Evolutionary conservation across 148 eudicot species (phyloP).

Genomic region (Rhododendron williamsianum): DNA sequence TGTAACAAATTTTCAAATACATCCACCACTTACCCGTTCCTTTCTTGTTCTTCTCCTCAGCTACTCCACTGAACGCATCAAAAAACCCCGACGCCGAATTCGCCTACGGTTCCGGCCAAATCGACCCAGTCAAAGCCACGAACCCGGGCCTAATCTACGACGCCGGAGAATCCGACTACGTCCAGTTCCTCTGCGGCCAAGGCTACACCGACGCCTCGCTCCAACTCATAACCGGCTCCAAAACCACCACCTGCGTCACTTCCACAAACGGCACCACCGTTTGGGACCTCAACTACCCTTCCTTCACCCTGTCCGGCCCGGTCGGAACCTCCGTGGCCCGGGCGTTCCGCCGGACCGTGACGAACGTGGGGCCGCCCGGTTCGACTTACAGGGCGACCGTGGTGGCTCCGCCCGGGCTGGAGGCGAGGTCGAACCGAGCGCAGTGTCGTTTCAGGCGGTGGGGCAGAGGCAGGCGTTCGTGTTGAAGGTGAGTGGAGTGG

Average conservation of each 20-base stretch:
- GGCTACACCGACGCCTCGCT: slow-evolving; percentile 24
- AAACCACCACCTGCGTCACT: slow-evolving; percentile 23
- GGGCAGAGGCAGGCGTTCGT: slow-evolving; percentile 25
- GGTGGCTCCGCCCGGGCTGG: slow-evolving; percentile 15
- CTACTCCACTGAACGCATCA: slow-evolving; percentile 13
- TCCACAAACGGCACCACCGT: slow-evolving; percentile 16
- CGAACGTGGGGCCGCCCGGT: slow-evolving; percentile 37
- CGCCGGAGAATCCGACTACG: slow-evolving; percentile 23
- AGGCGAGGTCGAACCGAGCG: slow-evolving; percentile 14
- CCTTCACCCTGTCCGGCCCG: slow-evolving; percentile 20
- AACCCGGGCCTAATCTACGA: slow-evolving; percentile 44
- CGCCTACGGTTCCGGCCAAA: slow-evolving; percentile 43
- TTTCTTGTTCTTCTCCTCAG: background rate
- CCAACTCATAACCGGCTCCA: slow-evolving; percentile 28
- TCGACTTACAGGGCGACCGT: slow-evolving; percentile 27
- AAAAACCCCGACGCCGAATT: slow-evolving; percentile 23
- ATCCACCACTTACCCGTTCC: no score
- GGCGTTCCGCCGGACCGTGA: slow-evolving; percentile 31
- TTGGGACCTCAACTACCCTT: slow-evolving; percentile 44
- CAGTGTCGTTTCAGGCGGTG: slow-evolving; percentile 18
- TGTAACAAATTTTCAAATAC: no score
- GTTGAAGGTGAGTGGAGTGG: slow-evolving; percentile 15
- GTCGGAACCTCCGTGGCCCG: background rate
- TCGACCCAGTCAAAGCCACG: slow-evolving; percentile 30
- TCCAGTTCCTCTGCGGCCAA: slow-evolving; percentile 36